Evolutionary conservation across 305 asterid genomes (phyloP), one percentile per base, ranked within the genome.

Genomic region (Fraxinus xanthoxyloides): DNA sequence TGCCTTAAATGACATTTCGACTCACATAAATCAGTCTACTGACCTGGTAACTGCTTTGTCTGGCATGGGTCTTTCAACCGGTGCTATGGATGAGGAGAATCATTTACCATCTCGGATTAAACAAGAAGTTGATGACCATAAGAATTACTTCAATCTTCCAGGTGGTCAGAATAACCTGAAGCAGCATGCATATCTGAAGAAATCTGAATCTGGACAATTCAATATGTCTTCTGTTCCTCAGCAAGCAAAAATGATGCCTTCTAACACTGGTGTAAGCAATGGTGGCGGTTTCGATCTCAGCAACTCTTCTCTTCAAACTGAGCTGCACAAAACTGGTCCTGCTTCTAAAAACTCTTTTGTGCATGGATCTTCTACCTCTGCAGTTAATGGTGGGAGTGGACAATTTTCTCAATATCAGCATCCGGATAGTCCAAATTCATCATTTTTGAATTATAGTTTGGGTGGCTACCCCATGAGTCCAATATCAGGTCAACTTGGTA

Each of bases 391-490:
- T 54, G 90, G 92, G 56, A 88, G 87, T 19, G 89, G 92, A 69
- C 74, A 87, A 75, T 87, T 83, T 73, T 88, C 96, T 74, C 98
- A 90, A 31, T 87, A 92, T 84, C 97, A 89, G 86, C 95, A 92
- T 82, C 74, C 91, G 84, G 97, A 91, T 79, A 92, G 93, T 83
- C 93, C 97, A 79, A 94, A 91, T 84, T 86, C 95, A 46, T 87
- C 98, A 0, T 88, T 86, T 77, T 86, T 93, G 12, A 87, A 77
- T 87, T 93, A 89, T 85, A 92, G 90, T 19, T 72, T 88, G 35
- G 81, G 92, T 86, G 98, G 98, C 7, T 92, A 94, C 79, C 89
- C 98, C n/a, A 79, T 89, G 89, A 96, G 94, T 84, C 93, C 98
- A 19, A 82, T 93, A 83, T 83, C 98, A 2, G 92, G 93, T 76